Percentiles rank a stretch among this genome's conserved stretches.
Conservation (phyloP, 495 filamentous ascomycete genomes). For the Xanthoparmelia taractica region DNA sequence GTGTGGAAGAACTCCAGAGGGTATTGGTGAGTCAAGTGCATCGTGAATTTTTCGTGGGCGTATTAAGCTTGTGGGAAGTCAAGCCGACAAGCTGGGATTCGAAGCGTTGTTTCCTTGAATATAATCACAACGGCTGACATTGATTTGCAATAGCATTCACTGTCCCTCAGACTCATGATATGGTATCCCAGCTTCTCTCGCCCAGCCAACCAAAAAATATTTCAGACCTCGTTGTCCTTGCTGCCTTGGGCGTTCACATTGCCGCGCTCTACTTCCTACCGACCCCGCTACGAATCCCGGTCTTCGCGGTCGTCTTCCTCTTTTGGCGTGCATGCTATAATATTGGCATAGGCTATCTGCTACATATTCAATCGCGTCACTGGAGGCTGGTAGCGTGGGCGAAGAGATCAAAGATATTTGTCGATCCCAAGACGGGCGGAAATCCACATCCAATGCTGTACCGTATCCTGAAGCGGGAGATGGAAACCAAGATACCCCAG, state of each 20-base stretch:
- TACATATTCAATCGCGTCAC: constrained; percentile 84
- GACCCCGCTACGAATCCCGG: constrained; percentile 52
- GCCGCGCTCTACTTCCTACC: constrained; percentile 65
- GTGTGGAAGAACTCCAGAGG: constrained; percentile 86
- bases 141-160: constrained; percentile 63
- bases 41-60: not conserved
- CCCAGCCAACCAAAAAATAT: constrained; percentile 94
- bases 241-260: constrained; percentile 68
- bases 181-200: constrained; percentile 94
- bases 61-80: not conserved
- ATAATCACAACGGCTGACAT: constrained; percentile 13
- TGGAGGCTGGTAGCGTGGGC: constrained; percentile 83
- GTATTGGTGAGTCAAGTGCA: constrained; percentile 57
- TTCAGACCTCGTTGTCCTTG: constrained; percentile 74
- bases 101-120: not conserved
- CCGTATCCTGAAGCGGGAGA: constrained; percentile 71
- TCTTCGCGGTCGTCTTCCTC: constrained; percentile 73
- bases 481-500: constrained; percentile 87
- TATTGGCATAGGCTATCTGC: constrained; percentile 81
- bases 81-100: not conserved
- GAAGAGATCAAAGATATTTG: constrained; percentile 74
- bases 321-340: constrained; percentile 95
- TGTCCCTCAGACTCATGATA: constrained; percentile 94
- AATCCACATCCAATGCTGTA: constrained; percentile 78
- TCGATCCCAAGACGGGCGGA: constrained; percentile 66